Evolutionary conservation across 768 basidiomycete species (phyloP), one percentile per base, ranked within the genome.

Genomic region (Mycena latifolia): DNA sequence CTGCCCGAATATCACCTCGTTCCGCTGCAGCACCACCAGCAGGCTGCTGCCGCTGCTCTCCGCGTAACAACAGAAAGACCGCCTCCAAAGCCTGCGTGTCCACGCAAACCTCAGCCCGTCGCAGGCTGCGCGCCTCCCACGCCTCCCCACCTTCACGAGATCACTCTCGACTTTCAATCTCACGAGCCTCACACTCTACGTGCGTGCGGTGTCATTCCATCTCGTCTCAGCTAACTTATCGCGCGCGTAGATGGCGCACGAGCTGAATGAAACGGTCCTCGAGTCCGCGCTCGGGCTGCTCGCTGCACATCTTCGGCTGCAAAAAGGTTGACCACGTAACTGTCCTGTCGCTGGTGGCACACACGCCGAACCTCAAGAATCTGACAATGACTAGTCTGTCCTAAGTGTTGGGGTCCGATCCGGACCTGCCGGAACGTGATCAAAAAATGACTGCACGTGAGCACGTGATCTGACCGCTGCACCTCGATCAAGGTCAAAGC

Each of bases 221-320:
- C n/a, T n/a, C n/a, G n/a, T 15, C 25, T 39, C 5, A n/a, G n/a
- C 41, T 18, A 28, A n/a, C 8, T 33, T 57, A 20, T 6, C 37
- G 3, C 46, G 47, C n/a, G 43, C 8, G 15, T 69, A 93, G 92
- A 85, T 83, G 79, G 82, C 86, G 4, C 81, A 78, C 39, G 84
- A 88, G 25, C 74, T 91, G 35, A 88, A 90, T 72, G 82, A 81
- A 39, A 45, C 81, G 3, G 75, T 92, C 12, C 53, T 17, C 14
- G 8, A n/a, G n/a, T n/a, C n/a, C 11, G 15, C 14, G 10, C 37
- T 14, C 5, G 14, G 17, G 7, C 37, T 39, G 37, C 37, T 77
- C 85, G 7, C 79, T 93, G 4, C 89, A 92, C 74, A 74, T 93
- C 28, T 72, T 92, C 31, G 82, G 80, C 5, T 93, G 92, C 73